phyloP scores from a whole-genome alignment of 2,329 filamentous ascomycete genomes.

The Verticillium dahliae region DNA sequence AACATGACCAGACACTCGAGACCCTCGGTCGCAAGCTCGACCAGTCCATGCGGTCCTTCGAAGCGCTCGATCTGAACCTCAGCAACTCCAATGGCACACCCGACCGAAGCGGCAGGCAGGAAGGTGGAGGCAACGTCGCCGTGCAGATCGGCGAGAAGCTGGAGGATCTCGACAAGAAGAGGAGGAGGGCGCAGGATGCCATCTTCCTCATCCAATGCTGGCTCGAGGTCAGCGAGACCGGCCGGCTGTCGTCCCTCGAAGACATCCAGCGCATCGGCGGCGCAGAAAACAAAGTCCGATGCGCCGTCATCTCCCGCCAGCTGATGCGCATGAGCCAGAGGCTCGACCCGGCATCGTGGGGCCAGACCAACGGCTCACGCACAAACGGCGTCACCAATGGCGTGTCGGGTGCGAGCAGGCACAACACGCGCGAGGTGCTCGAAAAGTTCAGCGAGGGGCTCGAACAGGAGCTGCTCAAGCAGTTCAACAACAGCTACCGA shows the following conservation, averaged over 20 bases:
- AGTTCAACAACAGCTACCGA: slow-evolving; percentile 96
- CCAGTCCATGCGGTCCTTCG: slow-evolving; percentile 86
- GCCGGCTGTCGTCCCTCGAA: slow-evolving; percentile 79
- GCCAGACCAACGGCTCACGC: slow-evolving; percentile 49
- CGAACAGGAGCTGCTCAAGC: slow-evolving; percentile 89
- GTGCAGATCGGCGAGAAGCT: slow-evolving; percentile 91
- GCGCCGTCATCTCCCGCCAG: slow-evolving; percentile 88
- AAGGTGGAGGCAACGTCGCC: slow-evolving; percentile 75
- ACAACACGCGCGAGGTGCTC: slow-evolving; percentile 79
- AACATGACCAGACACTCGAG: slow-evolving; percentile 87
- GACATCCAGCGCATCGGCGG: slow-evolving; percentile 80
- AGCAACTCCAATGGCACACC: slow-evolving; percentile 40
- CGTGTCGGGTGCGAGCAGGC: slow-evolving; percentile 32
- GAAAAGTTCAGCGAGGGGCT: slow-evolving; percentile 95
- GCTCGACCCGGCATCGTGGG: slow-evolving; percentile 73
- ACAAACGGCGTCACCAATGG: slow-evolving; percentile 45
- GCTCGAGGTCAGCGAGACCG: slow-evolving; percentile 88
- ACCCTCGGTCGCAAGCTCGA: slow-evolving; percentile 84
- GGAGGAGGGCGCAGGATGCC: slow-evolving; percentile 83
- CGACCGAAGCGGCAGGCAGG: slow-evolving; percentile 40
- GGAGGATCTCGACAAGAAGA: slow-evolving; percentile 89
- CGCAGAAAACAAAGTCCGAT: slow-evolving; percentile 87
- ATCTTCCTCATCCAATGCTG: slow-evolving; percentile 95
- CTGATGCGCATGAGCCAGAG: slow-evolving; percentile 90
- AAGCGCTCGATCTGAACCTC: slow-evolving; percentile 77